phyloP scores from a whole-genome alignment of 1,284 basidiomycete species.

The Moniliella sp. region DNA sequence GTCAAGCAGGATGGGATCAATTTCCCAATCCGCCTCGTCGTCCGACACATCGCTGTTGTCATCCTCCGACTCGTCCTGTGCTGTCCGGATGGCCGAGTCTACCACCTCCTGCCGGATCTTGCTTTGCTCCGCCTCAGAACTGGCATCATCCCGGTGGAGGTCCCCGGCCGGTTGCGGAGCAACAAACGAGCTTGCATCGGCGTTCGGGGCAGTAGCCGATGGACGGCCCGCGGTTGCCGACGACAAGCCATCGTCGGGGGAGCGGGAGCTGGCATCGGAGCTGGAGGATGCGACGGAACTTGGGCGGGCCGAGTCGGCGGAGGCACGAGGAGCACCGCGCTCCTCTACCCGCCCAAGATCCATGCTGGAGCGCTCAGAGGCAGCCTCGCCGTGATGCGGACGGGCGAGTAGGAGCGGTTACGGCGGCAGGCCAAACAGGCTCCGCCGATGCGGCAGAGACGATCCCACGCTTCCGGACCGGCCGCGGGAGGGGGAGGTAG shows the following conservation, averaged over 20 bases:
- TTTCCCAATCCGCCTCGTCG: not conserved
- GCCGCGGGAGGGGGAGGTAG: not conserved
- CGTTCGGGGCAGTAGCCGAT: too few species aligned
- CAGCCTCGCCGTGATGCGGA: too few species aligned
- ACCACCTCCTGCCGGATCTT: not conserved
- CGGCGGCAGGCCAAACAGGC: not conserved
- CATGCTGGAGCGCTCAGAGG: too few species aligned
- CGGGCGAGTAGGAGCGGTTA: not conserved
- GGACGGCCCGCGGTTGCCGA: too few species aligned
- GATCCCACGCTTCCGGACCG: not conserved
- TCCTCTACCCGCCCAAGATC: too few species aligned
- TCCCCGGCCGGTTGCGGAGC: not conserved
- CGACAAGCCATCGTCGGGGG: too few species aligned
- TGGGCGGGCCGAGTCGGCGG: too few species aligned
- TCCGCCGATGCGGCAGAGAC: not conserved
- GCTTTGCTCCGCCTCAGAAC: not conserved
- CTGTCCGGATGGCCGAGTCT: not conserved
- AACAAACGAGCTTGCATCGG: not conserved
- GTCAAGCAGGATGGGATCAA: constrained; percentile 5
- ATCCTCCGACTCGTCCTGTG: not conserved
- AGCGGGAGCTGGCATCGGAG: too few species aligned
- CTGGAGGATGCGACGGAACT: too few species aligned
- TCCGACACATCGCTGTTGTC: not conserved
- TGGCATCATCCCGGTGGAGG: not conserved
- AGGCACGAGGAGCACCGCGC: too few species aligned